These are phyloP conservation scores for Didymella pinodella DNA, from an alignment of 2,329 filamentous ascomycete species.

Conservation along the genomic window DNA sequence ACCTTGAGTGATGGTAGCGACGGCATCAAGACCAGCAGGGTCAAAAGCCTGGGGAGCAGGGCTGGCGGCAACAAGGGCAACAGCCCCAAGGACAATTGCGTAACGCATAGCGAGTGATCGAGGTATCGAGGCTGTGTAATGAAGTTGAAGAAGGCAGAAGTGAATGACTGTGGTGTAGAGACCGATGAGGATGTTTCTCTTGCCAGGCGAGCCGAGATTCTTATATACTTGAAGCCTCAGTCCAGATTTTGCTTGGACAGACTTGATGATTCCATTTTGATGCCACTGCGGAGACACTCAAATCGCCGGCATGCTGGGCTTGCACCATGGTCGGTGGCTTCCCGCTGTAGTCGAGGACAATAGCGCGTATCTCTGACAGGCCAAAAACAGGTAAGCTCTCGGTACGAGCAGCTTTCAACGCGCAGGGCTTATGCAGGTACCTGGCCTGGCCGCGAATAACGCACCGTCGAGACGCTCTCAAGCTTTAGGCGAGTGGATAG, in stretches of 20 bases:
- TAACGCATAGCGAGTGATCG: slow-evolving; percentile 30
- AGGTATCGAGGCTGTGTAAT: slow-evolving; percentile 6
- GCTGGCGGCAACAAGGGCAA: slow-evolving; percentile 32
- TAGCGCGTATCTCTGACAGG: slow-evolving; percentile 16
- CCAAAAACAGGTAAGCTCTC: slow-evolving; percentile 7
- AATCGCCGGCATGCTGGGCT: slow-evolving; percentile 6
- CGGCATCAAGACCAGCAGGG: slow-evolving; percentile 14
- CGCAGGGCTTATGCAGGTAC: slow-evolving; percentile 20
- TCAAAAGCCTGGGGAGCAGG: slow-evolving; percentile 35
- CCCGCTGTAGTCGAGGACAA: slow-evolving; percentile 21
- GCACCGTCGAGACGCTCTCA: slow-evolving; percentile 6
- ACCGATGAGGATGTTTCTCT: slow-evolving; percentile 15
- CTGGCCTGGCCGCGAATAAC: slow-evolving; percentile 11
- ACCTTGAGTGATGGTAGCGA: slow-evolving; percentile 26
- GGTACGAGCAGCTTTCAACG: slow-evolving; percentile 6
- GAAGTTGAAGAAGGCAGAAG: slow-evolving; percentile 12
- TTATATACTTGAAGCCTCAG: slow-evolving; percentile 18
- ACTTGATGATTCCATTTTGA: slow-evolving; percentile 15
- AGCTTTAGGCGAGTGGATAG: slow-evolving; percentile 6
- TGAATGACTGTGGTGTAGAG: slow-evolving; percentile 13
- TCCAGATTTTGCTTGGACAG: slow-evolving; percentile 3
- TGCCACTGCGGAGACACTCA: slow-evolving; percentile 1
- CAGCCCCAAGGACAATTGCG: slow-evolving; percentile 31
- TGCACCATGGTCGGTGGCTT: slow-evolving; percentile 11
- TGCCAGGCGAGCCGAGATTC: slow-evolving; percentile 1